Evolutionary conservation across 106 monocot species (phyloP).

Genomic region (Apostasia ramifera): DNA sequence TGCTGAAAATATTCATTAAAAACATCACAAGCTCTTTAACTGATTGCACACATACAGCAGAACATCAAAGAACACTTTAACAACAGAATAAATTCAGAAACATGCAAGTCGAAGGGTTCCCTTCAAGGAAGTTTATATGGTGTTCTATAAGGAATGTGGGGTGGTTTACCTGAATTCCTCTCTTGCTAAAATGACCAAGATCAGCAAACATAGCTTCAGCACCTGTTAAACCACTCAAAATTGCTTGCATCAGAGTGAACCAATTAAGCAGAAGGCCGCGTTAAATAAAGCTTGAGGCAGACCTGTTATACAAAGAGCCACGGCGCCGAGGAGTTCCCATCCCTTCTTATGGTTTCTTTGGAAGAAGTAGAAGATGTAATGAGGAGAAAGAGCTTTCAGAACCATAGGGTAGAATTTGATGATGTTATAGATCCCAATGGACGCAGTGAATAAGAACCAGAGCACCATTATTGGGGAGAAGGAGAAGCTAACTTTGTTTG

Average conservation of each 20-base stretch:
- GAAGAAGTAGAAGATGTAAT: constrained; percentile 52
- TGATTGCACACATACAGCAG: too few relatives aligned
- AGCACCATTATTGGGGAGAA: constrained; percentile 62
- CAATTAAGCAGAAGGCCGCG: background rate
- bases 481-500: constrained; percentile 41
- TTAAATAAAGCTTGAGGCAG: background rate
- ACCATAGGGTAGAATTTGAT: constrained; percentile 38
- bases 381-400: constrained; percentile 41
- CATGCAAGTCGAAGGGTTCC: too few relatives aligned
- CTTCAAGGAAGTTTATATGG: too few relatives aligned
- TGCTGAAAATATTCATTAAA: too few relatives aligned
- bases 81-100: background rate
- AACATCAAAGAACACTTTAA: background rate
- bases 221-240: constrained; percentile 17
- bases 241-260: background rate
- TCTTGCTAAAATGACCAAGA: constrained; percentile 60
- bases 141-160: too few relatives aligned
- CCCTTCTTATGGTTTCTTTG: constrained; percentile 25
- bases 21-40: too few relatives aligned
- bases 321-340: constrained; percentile 47
- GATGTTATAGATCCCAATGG: constrained; percentile 48
- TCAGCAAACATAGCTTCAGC: constrained; percentile 86
- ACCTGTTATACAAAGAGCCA: constrained; percentile 60
- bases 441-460: constrained; percentile 31
- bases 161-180: constrained; percentile 40